These are phyloP conservation scores for Clonostachys rhizophaga DNA, from an alignment of 2,329 filamentous ascomycete genomes.

Conservation along the genomic window DNA sequence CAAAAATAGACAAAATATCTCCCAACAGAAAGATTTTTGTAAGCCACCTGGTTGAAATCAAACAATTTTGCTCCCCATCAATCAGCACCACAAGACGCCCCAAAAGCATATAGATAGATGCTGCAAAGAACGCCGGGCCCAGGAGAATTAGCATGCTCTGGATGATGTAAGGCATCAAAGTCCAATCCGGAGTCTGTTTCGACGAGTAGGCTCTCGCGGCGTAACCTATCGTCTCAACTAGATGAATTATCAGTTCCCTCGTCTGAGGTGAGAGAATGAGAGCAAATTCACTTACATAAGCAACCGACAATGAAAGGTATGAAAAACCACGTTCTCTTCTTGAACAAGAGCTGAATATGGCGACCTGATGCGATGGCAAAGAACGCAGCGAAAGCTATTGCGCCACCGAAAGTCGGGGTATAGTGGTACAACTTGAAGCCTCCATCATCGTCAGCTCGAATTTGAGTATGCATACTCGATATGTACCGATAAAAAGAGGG, in stretches of 20 bases:
- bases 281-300: slow-evolving; percentile 24
- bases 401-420: slow-evolving; percentile 31
- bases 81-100: slow-evolving; percentile 25
- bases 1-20: slow-evolving; percentile 35
- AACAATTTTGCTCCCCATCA: slow-evolving; percentile 26
- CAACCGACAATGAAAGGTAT: slow-evolving; percentile 44
- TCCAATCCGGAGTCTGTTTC: slow-evolving; percentile 17
- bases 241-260: not conserved
- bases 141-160: slow-evolving; percentile 24
- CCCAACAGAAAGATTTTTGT: slow-evolving; percentile 43
- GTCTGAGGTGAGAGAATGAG: too few relatives aligned
- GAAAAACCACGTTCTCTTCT: slow-evolving; percentile 39
- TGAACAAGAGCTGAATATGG: slow-evolving; percentile 30
- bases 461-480: too few relatives aligned
- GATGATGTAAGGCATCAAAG: slow-evolving; percentile 23
- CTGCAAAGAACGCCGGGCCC: slow-evolving; percentile 32
- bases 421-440: slow-evolving; percentile 30
- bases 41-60: slow-evolving; percentile 32
- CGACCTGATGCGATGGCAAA: slow-evolving; percentile 23
- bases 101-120: slow-evolving; percentile 38
- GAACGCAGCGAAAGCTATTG: slow-evolving; percentile 28
- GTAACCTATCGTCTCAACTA: slow-evolving; percentile 22
- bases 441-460: not conserved
- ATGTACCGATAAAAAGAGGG: too few relatives aligned
- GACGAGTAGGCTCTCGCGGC: slow-evolving; percentile 37